Base-by-base conservation (phyloP, 2,329 filamentous ascomycete species). In the Simplicillium aogashimaense region DNA sequence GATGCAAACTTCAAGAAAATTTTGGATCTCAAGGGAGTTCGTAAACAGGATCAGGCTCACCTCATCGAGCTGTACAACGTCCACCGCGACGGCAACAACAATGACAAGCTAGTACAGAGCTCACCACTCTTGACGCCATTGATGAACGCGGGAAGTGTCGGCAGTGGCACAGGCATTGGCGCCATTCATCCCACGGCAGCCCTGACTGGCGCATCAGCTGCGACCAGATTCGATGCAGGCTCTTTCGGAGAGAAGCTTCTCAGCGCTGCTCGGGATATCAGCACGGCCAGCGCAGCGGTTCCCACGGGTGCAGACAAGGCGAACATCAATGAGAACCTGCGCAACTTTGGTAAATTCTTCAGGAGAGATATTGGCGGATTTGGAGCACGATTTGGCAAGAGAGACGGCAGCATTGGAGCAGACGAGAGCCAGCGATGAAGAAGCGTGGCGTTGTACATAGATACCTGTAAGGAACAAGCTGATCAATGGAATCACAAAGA, bases 331-430 rank as follows among this genome's bases (percentile, higher is more conserved):
- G 89, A 94, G 62, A 95, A 95, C 61, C 59, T 97, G 61, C 89
- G 87, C 66, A 95, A 87, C 58, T 86, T 98, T 63, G 90, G 90
- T 17, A 95, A 94, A 63, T 95, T 97, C 65, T 97, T 97, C 67
- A 80, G 83, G 46, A 71, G 90, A 47, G 90, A 95, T 65, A 81
- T 90, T 47, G 84, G 85, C 25, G 78, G 81, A 3, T 74, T 90
- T 47, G 82, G 84, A 2, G 77, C 76, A 10, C 67, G 83, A 48
- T 89, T 89, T 58, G 84, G 83, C 36, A 80, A 76, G 61, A 61
- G 74, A 38, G 72, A 75, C 41, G 63, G 63, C 2, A 69, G 65
- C 38, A 45, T 59, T 2, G 50, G 47, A 28, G 51, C 49, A 28
- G 50, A 57, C 18, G 55, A 53, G n/a, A 47, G 44, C 40, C 47